Percentiles rank a stretch among this genome's conserved stretches.
These are phyloP conservation scores for Polymyxa betae DNA, from an alignment of 208 protist genomes.

Conservation along the genomic window DNA sequence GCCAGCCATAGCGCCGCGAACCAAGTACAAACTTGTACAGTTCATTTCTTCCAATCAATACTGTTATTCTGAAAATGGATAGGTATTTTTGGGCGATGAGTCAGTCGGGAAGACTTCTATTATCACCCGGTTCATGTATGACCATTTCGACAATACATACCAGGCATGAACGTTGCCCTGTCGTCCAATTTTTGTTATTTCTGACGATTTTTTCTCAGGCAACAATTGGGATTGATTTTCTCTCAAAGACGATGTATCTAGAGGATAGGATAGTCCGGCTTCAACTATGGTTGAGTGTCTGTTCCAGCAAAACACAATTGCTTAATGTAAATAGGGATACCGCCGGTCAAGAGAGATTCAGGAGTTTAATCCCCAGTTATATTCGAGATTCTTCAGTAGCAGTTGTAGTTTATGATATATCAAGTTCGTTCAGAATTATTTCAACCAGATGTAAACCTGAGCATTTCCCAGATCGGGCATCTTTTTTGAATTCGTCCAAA, in stretches of 20 bases:
- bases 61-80: background rate
- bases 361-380: constrained; percentile 89
- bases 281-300: constrained; percentile 53
- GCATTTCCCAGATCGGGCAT: constrained; percentile 76
- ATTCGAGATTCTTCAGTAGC: constrained; percentile 95
- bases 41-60: background rate
- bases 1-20: constrained; percentile 8
- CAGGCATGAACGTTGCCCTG: constrained; percentile 34
- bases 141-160: constrained; percentile 61
- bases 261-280: constrained; percentile 83
- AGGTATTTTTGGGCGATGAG: constrained; percentile 81
- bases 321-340: constrained; percentile 79
- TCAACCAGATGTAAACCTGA: constrained; percentile 76
- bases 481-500: constrained; percentile 86
- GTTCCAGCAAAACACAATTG: background rate
- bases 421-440: constrained; percentile 48
- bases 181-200: background rate
- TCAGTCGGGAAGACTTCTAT: constrained; percentile 94
- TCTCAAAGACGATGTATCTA: constrained; percentile 95
- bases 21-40: constrained; percentile 22
- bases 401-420: constrained; percentile 72
- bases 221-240: constrained; percentile 99
- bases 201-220: constrained; percentile 63
- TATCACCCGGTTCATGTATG: constrained; percentile 82
- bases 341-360: constrained; percentile 86